Base-by-base conservation (phyloP, 1,284 basidiomycete species). In the Heterobasidion occidentale region DNA sequence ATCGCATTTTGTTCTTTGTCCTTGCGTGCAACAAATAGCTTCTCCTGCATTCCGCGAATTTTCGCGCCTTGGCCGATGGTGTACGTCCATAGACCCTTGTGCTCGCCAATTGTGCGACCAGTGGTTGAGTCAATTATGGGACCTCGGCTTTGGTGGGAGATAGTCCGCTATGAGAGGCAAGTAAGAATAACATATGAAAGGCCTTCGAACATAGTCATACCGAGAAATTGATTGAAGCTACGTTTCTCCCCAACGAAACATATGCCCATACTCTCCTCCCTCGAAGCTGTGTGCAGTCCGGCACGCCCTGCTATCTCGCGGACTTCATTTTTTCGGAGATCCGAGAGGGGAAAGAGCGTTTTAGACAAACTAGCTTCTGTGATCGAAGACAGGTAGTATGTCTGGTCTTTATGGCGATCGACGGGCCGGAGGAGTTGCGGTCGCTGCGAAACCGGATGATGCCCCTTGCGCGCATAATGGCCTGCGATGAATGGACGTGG, bases 221-320 rank as follows among this genome's bases (percentile, higher is more conserved):
- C 80, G 51, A 96, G 70, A 66, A 94, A 96, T 14, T 81, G 73
- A 47, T 78, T 77, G 65, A 96, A 96, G 54, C 75, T 79, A 15
- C 79, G 77, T 63, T 86, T 83, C 70, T 94, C 82, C 12, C 95
- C 96, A 8, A 98, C 87, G 63, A 98, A 98, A 67, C 96, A 98
- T n/a, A 98, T 80, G 0, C 96, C 96, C 88, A 98, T 96, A 69
- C 91, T 94, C 68, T 99, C 96, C 20, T 77, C 78, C 55, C 92
- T 78, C 1, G 81, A 75, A 1, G 93, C 92, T 0, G 90, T 97
- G 2, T 88, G 86, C 9, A 99, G 72, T 0, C 69, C 71, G 68
- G 81, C 82, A 46, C 80, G 68, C 5, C 71, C 70, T 0, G 96
- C 96, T n/a, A 97, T 72, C 57, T 79, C 75, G n/a, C 92, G 79